These are phyloP conservation scores for Ustilago hordei DNA, from an alignment of 1,284 basidiomycete genomes.

Conservation along the genomic window DNA sequence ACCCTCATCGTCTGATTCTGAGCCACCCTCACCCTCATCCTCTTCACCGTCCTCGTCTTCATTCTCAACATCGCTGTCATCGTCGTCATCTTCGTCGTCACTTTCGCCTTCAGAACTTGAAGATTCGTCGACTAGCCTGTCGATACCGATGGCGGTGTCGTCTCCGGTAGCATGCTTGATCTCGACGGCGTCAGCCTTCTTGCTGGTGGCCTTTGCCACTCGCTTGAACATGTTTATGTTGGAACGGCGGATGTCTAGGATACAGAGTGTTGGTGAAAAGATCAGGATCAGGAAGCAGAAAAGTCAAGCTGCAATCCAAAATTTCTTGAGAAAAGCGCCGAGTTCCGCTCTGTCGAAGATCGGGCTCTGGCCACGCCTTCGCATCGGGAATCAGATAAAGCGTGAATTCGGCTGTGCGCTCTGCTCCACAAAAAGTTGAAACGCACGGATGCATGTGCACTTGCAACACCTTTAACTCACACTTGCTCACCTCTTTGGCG, in stretches of 20 bases:
- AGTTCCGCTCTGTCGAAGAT: constrained; percentile 6
- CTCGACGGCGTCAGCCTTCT: constrained; percentile 31
- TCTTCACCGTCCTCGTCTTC: constrained; percentile 15
- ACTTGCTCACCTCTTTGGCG: background rate
- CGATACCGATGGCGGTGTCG: constrained; percentile 47
- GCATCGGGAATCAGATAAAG: constrained; percentile 32
- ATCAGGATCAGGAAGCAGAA: constrained; percentile 11
- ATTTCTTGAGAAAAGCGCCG: constrained; percentile 14
- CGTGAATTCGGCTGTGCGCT: background rate
- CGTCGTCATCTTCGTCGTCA: constrained; percentile 21
- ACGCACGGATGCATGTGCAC: constrained; percentile 21
- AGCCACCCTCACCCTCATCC: constrained; percentile 8
- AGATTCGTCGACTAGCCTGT: constrained; percentile 49
- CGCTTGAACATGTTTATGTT: constrained; percentile 44
- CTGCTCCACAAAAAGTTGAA: background rate
- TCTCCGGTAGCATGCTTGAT: constrained; percentile 36
- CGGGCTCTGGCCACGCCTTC: background rate
- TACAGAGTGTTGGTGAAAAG: background rate
- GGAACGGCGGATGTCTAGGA: too few species aligned
- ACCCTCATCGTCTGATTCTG: background rate
- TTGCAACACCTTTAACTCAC: constrained; percentile 1
- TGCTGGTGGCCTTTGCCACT: constrained; percentile 40
- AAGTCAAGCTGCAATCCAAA: constrained; percentile 24
- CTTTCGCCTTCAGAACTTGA: constrained; percentile 42
- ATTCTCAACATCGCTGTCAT: constrained; percentile 16